Evolutionary conservation across 768 basidiomycete genomes (phyloP).

Genomic region (Coprinopsis marcescibilis): DNA sequence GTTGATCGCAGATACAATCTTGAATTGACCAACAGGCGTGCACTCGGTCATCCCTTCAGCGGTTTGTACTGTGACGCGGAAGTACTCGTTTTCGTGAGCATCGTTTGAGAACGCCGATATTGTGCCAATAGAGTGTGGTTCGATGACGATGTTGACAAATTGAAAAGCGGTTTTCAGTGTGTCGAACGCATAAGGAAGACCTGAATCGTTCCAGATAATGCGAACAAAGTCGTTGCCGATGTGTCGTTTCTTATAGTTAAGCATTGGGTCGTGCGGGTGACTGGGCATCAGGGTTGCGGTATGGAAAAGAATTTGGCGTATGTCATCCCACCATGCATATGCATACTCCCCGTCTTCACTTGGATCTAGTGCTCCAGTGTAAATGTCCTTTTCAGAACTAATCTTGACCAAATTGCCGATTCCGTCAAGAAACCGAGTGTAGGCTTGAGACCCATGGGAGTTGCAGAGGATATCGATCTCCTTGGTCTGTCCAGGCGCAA

Average conservation of each 20-base stretch:
- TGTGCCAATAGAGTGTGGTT: constrained; percentile 82
- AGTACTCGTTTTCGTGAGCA: constrained; percentile 88
- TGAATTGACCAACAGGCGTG: constrained; percentile 87
- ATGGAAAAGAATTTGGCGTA: constrained; percentile 91
- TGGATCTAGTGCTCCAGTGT: constrained; percentile 86
- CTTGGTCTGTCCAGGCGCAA: constrained; percentile 81
- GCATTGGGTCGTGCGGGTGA: constrained; percentile 56
- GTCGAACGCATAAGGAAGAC: constrained; percentile 82
- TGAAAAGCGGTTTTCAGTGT: constrained; percentile 92
- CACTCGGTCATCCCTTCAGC: constrained; percentile 92
- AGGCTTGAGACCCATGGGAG: constrained; percentile 89
- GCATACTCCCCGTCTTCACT: constrained; percentile 95
- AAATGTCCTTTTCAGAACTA: constrained; percentile 86
- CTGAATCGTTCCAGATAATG: constrained; percentile 97
- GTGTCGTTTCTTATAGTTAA: constrained; percentile 86
- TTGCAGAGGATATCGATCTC: constrained; percentile 88
- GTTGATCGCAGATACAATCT: constrained; percentile 85
- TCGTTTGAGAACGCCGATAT: constrained; percentile 83
- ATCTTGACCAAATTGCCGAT: constrained; percentile 85
- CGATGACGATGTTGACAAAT: constrained; percentile 95
- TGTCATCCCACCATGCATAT: constrained; percentile 99
- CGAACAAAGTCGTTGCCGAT: constrained; percentile 97
- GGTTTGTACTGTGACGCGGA: constrained; percentile 88
- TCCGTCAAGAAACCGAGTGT: constrained; percentile 88
- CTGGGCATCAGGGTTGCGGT: constrained; percentile 97